These are phyloP conservation scores for Monosporascus sp. DNA, from an alignment of 2,329 filamentous ascomycete genomes.

Conservation along the genomic window DNA sequence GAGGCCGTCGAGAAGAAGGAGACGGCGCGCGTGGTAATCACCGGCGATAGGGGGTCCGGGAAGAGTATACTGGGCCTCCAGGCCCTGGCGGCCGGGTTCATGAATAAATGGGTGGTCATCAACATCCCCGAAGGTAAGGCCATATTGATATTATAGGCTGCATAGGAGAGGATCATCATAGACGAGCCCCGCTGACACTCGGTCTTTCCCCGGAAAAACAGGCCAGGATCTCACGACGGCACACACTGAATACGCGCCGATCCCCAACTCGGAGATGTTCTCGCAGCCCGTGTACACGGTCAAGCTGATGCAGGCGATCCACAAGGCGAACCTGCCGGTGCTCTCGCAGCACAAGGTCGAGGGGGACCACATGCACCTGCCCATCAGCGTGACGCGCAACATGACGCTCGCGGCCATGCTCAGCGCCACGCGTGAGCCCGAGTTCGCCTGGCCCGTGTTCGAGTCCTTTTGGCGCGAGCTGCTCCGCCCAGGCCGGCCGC, in stretches of 20 bases:
- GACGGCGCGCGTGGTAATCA: slow-evolving; percentile 60
- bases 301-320: slow-evolving; percentile 66
- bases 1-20: slow-evolving; percentile 47
- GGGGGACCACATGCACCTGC: slow-evolving; percentile 51
- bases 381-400: slow-evolving; percentile 50
- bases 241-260: slow-evolving; percentile 71
- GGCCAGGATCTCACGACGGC: slow-evolving; percentile 78
- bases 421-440: slow-evolving; percentile 66
- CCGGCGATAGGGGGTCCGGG: slow-evolving; percentile 68
- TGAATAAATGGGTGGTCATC: slow-evolving; percentile 84
- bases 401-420: slow-evolving; percentile 63
- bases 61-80: slow-evolving; percentile 87
- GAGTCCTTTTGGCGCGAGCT: slow-evolving; percentile 78
- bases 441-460: slow-evolving; percentile 76
- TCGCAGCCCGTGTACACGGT: slow-evolving; percentile 74
- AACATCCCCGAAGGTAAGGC: slow-evolving; percentile 78
- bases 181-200: background rate
- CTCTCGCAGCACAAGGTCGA: slow-evolving; percentile 48
- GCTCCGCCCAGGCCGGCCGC: slow-evolving; percentile 38
- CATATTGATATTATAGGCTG: too few species aligned
- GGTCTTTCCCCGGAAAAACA: slow-evolving; percentile 5
- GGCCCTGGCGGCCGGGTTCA: slow-evolving; percentile 71
- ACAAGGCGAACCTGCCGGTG: slow-evolving; percentile 63
- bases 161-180: too few species aligned
- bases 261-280: slow-evolving; percentile 61